Evolutionary conservation across 805 yeast species (phyloP).

Genomic region (Starmerella etchellsii): DNA sequence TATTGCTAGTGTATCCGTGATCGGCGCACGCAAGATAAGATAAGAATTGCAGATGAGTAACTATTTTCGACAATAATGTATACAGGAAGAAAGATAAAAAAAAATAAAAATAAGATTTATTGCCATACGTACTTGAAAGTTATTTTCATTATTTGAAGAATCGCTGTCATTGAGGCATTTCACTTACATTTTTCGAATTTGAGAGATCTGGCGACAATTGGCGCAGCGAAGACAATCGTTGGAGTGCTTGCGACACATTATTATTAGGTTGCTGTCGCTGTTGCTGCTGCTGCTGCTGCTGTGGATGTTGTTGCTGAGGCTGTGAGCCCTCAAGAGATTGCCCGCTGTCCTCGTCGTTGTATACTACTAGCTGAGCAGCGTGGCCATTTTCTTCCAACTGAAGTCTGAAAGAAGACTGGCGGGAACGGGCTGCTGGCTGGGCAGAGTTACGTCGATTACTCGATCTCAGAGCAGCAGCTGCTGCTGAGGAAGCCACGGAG

Average conservation of each 20-base stretch:
- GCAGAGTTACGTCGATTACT: slow-evolving; percentile 13
- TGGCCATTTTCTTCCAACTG: slow-evolving; percentile 18
- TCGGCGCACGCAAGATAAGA: background rate
- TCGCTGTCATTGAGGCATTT: no score
- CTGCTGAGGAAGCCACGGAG: slow-evolving; percentile 17
- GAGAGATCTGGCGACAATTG: slow-evolving; percentile 5
- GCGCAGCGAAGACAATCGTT: background rate
- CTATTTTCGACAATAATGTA: no score
- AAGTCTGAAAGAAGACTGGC: slow-evolving; percentile 18
- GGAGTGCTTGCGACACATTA: background rate
- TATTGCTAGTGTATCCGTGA: no score
- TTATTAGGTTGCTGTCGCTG: background rate
- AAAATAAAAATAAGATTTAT: no score
- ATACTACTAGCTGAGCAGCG: slow-evolving; percentile 17
- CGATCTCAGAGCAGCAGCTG: slow-evolving; percentile 14
- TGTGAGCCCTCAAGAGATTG: no score
- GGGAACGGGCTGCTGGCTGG: slow-evolving; percentile 14
- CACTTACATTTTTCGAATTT: no score
- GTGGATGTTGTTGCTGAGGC: background rate
- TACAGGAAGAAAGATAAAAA: no score
- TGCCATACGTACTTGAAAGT: no score
- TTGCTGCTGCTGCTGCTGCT: background rate
- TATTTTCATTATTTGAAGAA: no score
- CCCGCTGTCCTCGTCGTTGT: slow-evolving; percentile 8
- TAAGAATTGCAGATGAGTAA: no score